phyloP scores from a whole-genome alignment of 352 stramenopile species.

The Globisporangium rhizosaccharum region DNA sequence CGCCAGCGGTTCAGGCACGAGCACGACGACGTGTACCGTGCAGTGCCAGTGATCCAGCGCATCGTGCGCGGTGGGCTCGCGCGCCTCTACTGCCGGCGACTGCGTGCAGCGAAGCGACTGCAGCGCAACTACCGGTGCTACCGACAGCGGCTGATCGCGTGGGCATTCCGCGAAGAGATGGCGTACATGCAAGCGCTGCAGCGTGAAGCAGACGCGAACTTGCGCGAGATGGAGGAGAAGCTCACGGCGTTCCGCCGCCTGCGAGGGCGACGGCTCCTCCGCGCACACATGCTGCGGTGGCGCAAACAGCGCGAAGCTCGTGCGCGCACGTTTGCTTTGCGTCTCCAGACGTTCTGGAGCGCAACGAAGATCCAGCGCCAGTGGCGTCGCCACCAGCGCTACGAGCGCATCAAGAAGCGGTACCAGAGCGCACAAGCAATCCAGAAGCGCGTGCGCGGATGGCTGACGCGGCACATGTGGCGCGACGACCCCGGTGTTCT shows the following conservation, averaged over 20 bases:
- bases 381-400: conserved; percentile 46
- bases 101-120: conserved; percentile 33
- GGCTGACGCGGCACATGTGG: conserved; percentile 66
- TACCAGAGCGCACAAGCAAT: conserved; percentile 46
- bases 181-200: conserved; percentile 44
- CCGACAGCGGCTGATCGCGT: conserved; percentile 43
- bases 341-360: conserved; percentile 40
- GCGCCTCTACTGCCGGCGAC: conserved; percentile 24
- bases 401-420: conserved; percentile 34
- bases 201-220: conserved; percentile 35
- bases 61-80: conserved; percentile 41
- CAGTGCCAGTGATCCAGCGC: conserved; percentile 53
- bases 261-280: conserved; percentile 44
- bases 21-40: conserved; percentile 22
- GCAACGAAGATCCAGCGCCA: conserved; percentile 58
- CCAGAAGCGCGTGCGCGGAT: conserved; percentile 54
- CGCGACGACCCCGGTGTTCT: conserved; percentile 45
- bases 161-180: conserved; percentile 51
- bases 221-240: conserved; percentile 35
- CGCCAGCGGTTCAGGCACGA: conserved; percentile 33
- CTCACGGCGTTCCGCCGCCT: conserved; percentile 42
- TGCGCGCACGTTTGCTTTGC: conserved; percentile 20
- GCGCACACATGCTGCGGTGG: conserved; percentile 36
- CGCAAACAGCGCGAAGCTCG: conserved; percentile 25
- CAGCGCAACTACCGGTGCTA: conserved; percentile 60